These are phyloP conservation scores for Clarkia xantiana DNA, from an alignment of 345 rosid species.

Conservation along the genomic window DNA sequence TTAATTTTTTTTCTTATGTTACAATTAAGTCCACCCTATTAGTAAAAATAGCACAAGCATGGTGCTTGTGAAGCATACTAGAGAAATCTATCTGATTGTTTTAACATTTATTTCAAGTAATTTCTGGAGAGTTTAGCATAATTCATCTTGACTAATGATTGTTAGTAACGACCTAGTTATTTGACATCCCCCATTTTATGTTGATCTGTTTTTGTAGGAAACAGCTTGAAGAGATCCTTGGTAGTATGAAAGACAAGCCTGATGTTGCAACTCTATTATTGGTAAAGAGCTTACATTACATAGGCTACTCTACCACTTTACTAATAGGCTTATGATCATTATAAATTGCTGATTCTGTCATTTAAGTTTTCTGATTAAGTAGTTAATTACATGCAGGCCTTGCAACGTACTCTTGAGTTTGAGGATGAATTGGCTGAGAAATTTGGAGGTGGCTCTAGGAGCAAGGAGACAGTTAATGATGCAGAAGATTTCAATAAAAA, in stretches of 20 bases:
- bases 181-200: background rate
- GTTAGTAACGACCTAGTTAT: background rate
- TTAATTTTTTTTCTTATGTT: too few relatives aligned
- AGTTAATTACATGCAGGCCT: too few relatives aligned
- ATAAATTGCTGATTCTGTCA: conserved; percentile 9
- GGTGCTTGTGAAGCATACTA: too few relatives aligned
- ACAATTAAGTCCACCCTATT: too few relatives aligned
- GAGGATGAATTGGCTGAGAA: conserved; percentile 89
- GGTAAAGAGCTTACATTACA: conserved; percentile 65
- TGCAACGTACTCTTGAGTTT: conserved; percentile 89
- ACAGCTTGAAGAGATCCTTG: conserved; percentile 79
- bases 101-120: background rate
- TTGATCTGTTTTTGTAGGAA: conserved; percentile 37
- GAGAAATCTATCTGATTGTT: too few relatives aligned
- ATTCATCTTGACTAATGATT: background rate
- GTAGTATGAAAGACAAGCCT: conserved; percentile 80
- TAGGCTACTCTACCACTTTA: too few relatives aligned
- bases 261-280: conserved; percentile 69
- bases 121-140: background rate
- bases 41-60: too few relatives aligned
- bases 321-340: background rate
- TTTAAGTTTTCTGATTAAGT: too few relatives aligned
- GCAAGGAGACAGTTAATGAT: conserved; percentile 51
- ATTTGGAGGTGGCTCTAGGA: conserved; percentile 73
- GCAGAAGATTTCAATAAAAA: conserved; percentile 70